phyloP scores from a whole-genome alignment of 257 asterid genomes.

The Solanum tacnaense region DNA sequence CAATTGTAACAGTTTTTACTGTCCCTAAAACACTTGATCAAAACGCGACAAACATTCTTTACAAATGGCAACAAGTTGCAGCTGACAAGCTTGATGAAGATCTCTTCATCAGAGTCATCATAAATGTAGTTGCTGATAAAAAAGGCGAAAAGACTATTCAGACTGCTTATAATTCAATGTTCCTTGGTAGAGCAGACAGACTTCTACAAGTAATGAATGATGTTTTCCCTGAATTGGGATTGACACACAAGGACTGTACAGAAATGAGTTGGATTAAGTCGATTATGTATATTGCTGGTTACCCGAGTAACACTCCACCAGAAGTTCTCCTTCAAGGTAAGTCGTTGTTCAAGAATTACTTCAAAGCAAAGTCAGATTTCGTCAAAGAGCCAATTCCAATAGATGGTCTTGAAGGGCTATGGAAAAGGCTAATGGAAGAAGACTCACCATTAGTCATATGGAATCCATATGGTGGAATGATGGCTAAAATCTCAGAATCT shows the following conservation, averaged over 20 bases:
- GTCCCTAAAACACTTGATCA: conserved; percentile 45
- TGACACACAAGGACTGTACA: neutral
- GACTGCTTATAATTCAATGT: neutral
- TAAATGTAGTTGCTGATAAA: neutral
- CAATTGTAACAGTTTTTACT: conserved; percentile 40
- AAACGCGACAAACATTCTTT: conserved; percentile 31
- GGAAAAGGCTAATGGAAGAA: conserved; percentile 48
- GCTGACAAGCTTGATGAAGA: conserved; percentile 37
- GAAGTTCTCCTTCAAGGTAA: conserved; percentile 22
- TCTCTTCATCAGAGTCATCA: conserved; percentile 47
- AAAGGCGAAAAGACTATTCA: neutral
- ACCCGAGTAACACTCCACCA: neutral
- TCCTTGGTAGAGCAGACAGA: neutral
- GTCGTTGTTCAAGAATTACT: conserved; percentile 48
- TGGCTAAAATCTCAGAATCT: conserved; percentile 39
- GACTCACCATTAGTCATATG: conserved; percentile 39
- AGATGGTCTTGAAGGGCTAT: conserved; percentile 49
- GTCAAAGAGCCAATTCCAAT: conserved; percentile 41
- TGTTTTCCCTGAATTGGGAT: neutral
- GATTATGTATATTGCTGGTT: neutral
- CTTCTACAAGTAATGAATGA: neutral
- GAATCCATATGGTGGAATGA: conserved; percentile 66
- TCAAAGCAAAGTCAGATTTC: conserved; percentile 66
- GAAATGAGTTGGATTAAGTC: neutral
- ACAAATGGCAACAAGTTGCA: conserved; percentile 56